phyloP scores from a whole-genome alignment of 2,329 filamentous ascomycete species.

The Emergomyces pasteurianus region DNA sequence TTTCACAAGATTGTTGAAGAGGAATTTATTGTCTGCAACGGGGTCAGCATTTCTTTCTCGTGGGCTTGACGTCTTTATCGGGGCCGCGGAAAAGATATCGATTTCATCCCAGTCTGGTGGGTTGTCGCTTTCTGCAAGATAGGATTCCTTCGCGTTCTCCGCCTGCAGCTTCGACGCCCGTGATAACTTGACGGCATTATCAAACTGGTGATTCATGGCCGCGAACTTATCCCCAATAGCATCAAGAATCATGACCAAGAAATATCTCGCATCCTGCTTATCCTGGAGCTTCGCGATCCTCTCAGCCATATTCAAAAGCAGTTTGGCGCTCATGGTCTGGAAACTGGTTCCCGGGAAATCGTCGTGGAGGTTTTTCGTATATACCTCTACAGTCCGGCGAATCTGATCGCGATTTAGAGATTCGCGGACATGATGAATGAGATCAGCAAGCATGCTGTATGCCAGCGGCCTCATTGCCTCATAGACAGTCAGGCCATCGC shows the following conservation, averaged over 20 bases:
- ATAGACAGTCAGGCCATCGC: conserved; percentile 90
- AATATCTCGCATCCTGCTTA: conserved; percentile 88
- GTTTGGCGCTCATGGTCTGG: conserved; percentile 97
- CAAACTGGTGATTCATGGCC: conserved; percentile 92
- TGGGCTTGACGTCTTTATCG: conserved; percentile 88
- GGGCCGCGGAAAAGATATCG: conserved; percentile 91
- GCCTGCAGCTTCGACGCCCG: conserved; percentile 59
- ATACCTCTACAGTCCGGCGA: conserved; percentile 88
- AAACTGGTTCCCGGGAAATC: conserved; percentile 96
- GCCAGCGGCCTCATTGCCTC: conserved; percentile 91
- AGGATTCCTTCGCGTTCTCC: conserved; percentile 60
- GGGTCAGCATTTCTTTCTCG: conserved; percentile 81
- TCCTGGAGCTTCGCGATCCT: conserved; percentile 90
- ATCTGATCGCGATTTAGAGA: conserved; percentile 84
- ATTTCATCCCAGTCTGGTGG: conserved; percentile 95
- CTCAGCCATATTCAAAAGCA: conserved; percentile 95
- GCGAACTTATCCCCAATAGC: conserved; percentile 98
- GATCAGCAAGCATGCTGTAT: conserved; percentile 95
- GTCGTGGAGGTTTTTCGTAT: conserved; percentile 90
- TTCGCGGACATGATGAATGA: conserved; percentile 94
- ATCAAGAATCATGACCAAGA: conserved; percentile 92
- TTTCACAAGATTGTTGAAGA: conserved; percentile 94
- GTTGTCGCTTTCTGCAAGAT: conserved; percentile 67
- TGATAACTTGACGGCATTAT: conserved; percentile 87
- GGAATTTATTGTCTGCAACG: conserved; percentile 90